Percentiles rank a stretch among this genome's conserved stretches.
Conservation (phyloP, 225 moss, liverwort and hornwort species). For the Neckera pumila region DNA sequence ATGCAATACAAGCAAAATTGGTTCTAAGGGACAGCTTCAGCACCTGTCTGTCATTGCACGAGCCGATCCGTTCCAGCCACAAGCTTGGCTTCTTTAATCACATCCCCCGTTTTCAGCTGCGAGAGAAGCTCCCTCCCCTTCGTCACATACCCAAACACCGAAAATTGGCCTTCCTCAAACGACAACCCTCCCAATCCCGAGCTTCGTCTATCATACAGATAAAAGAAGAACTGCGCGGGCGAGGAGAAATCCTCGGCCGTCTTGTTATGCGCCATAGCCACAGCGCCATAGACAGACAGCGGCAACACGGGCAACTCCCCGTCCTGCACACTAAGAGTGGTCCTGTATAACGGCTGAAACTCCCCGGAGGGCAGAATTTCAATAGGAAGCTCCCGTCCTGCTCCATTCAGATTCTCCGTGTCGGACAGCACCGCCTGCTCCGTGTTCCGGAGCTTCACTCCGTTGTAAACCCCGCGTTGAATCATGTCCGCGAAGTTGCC, state of each 20-base stretch:
- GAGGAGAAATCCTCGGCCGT: constrained; percentile 82
- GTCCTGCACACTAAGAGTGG: constrained; percentile 89
- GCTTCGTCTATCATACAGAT: constrained; percentile 83
- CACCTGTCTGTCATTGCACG: constrained; percentile 21
- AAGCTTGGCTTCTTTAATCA: constrained; percentile 70
- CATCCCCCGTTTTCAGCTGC: constrained; percentile 78
- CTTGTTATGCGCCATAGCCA: constrained; percentile 95
- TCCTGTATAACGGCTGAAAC: constrained; percentile 92
- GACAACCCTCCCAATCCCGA: constrained; percentile 94
- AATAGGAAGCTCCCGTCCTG: constrained; percentile 74
- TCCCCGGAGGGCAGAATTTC: constrained; percentile 89
- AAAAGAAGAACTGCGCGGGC: constrained; percentile 95
- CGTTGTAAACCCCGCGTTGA: constrained; percentile 74
- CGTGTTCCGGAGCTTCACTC: constrained; percentile 72
- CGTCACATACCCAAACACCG: constrained; percentile 95
- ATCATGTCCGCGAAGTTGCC: constrained; percentile 90
- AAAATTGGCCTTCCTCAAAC: constrained; percentile 98
- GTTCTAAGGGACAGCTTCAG: background rate
- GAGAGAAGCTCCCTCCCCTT: constrained; percentile 92
- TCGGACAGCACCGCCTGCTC: constrained; percentile 88
- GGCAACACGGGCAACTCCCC: constrained; percentile 94
- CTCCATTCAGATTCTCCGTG: constrained; percentile 54
- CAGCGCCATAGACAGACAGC: constrained; percentile 85
- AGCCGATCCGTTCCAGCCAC: constrained; percentile 70
- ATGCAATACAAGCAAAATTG: constrained; percentile 4